These are phyloP conservation scores for Sclerotinia glacialis DNA, from an alignment of 2,329 filamentous ascomycete species.

Conservation along the genomic window DNA sequence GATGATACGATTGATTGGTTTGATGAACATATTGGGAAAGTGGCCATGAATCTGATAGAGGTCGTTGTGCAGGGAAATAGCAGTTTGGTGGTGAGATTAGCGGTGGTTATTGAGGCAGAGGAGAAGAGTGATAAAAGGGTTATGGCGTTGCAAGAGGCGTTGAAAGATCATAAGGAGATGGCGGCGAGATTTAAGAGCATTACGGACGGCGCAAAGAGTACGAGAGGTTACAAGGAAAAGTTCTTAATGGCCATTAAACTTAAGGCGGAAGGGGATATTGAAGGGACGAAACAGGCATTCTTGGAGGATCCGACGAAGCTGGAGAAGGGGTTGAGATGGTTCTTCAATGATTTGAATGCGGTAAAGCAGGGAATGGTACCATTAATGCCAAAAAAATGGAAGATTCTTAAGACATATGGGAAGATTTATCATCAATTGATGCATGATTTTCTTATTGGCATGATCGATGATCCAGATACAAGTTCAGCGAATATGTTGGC, in stretches of 20 bases:
- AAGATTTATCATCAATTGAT: conserved; percentile 90
- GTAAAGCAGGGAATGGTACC: conserved; percentile 90
- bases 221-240: conserved; percentile 95
- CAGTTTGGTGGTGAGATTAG: conserved; percentile 84
- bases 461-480: conserved; percentile 81
- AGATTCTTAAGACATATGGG: conserved; percentile 85
- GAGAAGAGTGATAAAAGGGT: conserved; percentile 95
- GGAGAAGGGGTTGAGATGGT: conserved; percentile 91
- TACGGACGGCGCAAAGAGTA: conserved; percentile 85
- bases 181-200: conserved; percentile 93
- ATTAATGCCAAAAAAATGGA: conserved; percentile 95
- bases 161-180: conserved; percentile 94
- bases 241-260: conserved; percentile 71
- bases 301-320: conserved; percentile 77
- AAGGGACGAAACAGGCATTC: conserved; percentile 65
- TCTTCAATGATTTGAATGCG: conserved; percentile 94
- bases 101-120: conserved; percentile 89
- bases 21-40: conserved; percentile 85
- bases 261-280: conserved; percentile 60
- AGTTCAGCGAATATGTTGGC: conserved; percentile 83
- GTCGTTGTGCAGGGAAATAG: conserved; percentile 84
- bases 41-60: conserved; percentile 86
- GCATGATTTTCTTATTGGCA: conserved; percentile 84
- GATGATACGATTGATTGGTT: conserved; percentile 92
- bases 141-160: conserved; percentile 85